Base-by-base conservation (phyloP, 2,329 filamentous ascomycete species). In the Pleoardoris graminearum region DNA sequence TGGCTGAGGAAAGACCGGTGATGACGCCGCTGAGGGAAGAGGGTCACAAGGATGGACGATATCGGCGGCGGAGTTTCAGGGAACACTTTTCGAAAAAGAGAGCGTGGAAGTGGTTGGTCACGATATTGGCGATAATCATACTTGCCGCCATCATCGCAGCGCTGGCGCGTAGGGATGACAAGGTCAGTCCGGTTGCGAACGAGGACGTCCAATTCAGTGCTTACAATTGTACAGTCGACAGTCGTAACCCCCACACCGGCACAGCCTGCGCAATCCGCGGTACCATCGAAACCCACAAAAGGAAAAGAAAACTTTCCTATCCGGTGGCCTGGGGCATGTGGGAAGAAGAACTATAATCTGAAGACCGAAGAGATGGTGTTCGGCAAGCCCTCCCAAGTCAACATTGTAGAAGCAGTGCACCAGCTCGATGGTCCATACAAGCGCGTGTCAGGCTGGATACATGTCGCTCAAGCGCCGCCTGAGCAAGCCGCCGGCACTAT, bases 371-470 rank as follows among this genome's bases (percentile, higher is more conserved):
- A 66, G 36, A 66, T 66, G 36, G 54, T 62, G 32, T 69, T 69
- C 19, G 68, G 63, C 3, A 48, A 57, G 2, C 42, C 65, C 2
- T 55, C 39, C 7, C 58, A 67, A 3, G 50, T 73, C 30, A 54
- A 54, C 16, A 63, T 73, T 11, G 54, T 67, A 38, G 70, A 73
- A 50, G 59, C 57, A 1, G 53, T 73, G 16, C 66, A 68, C 41
- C 65, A 69, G 38, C 51, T 67, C 3, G 67, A 71, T n/a, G 66
- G 63, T 0, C 54, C 62, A 4, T 71, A 66, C 51, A 71, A 67
- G 42, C 58, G 66, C 16, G 66, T 77, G 14, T 60, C 62, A 17
- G 76, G 76, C n/a, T 73, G 63, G 54, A 64, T 77, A 17, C 67
- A 68, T 37, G 61, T 78, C 29, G 58, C 66, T n/a, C 59, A 65